phyloP scores from a whole-genome alignment of 352 stramenopile species.

The Phytophthora sp. region DNA sequence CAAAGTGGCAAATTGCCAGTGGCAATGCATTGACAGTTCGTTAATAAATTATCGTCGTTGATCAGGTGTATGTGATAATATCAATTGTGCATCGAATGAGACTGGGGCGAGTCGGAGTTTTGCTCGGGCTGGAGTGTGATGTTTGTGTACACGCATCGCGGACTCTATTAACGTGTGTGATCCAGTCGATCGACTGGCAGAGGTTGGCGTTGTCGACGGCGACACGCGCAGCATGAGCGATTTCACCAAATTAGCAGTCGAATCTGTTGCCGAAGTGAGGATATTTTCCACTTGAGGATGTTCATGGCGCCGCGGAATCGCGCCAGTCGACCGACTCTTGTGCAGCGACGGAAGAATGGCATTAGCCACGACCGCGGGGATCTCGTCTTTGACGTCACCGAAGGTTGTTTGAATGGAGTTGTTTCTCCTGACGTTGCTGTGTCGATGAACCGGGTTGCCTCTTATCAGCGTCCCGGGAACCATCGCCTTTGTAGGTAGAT shows the following conservation, averaged over 20 bases:
- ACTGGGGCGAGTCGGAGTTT: slow-evolving; percentile 26
- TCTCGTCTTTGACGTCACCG: neutral
- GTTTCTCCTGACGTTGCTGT: slow-evolving; percentile 5
- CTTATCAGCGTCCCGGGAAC: slow-evolving; percentile 35
- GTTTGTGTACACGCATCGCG: slow-evolving; percentile 2
- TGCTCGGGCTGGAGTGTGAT: neutral
- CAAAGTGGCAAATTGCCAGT: slow-evolving; percentile 1
- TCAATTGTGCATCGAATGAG: slow-evolving; percentile 19
- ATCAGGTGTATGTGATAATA: slow-evolving; percentile 14
- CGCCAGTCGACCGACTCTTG: slow-evolving; percentile 18
- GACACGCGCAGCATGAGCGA: slow-evolving; percentile 25
- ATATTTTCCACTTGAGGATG: slow-evolving; percentile 1
- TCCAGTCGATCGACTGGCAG: slow-evolving; percentile 1
- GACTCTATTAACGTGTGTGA: slow-evolving; percentile 4
- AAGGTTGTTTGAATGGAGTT: slow-evolving; percentile 15
- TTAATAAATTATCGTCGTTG: slow-evolving; percentile 7
- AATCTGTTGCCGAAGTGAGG: slow-evolving; percentile 6
- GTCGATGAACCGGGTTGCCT: slow-evolving; percentile 18
- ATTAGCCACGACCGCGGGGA: slow-evolving; percentile 11
- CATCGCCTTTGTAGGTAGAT: slow-evolving; percentile 59
- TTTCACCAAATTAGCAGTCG: slow-evolving; percentile 18
- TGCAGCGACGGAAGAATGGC: slow-evolving; percentile 29
- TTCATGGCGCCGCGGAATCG: neutral
- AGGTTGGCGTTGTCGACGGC: slow-evolving; percentile 4
- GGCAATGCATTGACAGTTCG: neutral